Base-by-base conservation (phyloP, 345 rosid genomes). In the Orychophragmus violaceus region DNA sequence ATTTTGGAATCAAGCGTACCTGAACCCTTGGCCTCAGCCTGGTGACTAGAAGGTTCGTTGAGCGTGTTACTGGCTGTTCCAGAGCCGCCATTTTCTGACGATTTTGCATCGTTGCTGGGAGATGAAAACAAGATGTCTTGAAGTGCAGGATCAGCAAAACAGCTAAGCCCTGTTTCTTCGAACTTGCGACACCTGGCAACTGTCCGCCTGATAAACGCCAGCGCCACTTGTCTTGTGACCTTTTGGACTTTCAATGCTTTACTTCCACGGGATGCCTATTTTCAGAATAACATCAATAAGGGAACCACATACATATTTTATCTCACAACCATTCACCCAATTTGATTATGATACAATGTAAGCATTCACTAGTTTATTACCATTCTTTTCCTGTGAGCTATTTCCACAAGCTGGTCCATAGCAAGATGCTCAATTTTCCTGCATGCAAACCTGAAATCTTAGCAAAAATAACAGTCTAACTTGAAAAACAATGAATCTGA, bases 11-110 rank as follows among this genome's bases (percentile, higher is more conserved):
- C 21, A 60, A 54, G 35, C 9, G 27, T 78, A 94, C 99, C 99
- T 73, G 95, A 85, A 68, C 87, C 94, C 80, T 83, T 85, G 68
- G 88, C 87, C 37, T 88, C 96, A n/a, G 77, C 70, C 56, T 79
- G 92, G 68, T 79, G 83, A 78, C 83, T 85, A 53, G 81, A 79
- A 62, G 81, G 83, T 64, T 90, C 97, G 55, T 84, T 87, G 73
- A 76, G 81, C 1, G 90, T 88, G 78, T 88, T 94, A 77, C 99
- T 90, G 19, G 93, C 96, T 44, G 97, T 90, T 71, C 97, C 95
- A 21, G 99, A 94, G 76, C 97, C 99, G 39, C 93, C 90, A 77
- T 89, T 79, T 49, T 91, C 97, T 9, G 74, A 69, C 69, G 96
- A 90, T 72, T 94, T 94, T 49, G 95, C 83, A 64, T 87, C 91